Evolutionary conservation across 805 yeast species (phyloP), one percentile per base, ranked within the genome.

Genomic region (Saturnispora diversa): DNA sequence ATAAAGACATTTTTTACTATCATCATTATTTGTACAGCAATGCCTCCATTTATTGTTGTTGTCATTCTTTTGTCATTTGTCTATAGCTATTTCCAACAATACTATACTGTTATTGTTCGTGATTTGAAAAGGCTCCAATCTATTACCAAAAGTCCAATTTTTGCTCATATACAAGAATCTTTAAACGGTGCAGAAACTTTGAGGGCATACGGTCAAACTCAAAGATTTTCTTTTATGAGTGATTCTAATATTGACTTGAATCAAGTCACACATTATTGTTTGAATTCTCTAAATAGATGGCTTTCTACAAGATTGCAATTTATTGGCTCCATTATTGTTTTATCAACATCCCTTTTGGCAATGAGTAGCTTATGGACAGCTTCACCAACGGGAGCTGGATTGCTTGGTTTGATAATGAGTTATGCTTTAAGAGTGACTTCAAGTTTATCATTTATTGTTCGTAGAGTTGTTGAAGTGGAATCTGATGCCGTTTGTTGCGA

Each of bases 111-210:
- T 4, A 70, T 85, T 1, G 74, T 87, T 7, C 71, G 95, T 51
- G 95, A 86, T 55, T 65, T 86, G 51, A 84, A 83, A 55, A 72
- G 95, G 52, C 64, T 85, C 38, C 75, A 74, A 35, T 76, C 83
- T 39, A 68, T 77, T 17, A 70, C 90, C 5, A 70, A 75, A 52
- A 75, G 84, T 42, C 95, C 95, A 3, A 76, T 85, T 13, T 82
- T 74, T 64, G 82, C 94, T 0, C 86, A 82, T 49, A 69, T 87
- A 47, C 88, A 84, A 54, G 96, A 87, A 54, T 77, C 87, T 2
- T 62, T 87, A 36, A 71, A 70, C 24, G 96, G 96, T 10, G 74
- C 80, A 17, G 75, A 77, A 35, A 87, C 94, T 1, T 77, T 87
- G 42, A 68, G 81, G 35, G 95, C 95, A 0, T 88, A 72, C 53